A percentile compares a stretch with the other conserved stretches of the same genome.
Evolutionary conservation across 805 yeast genomes (phyloP).

Genomic region (Saccharomyces paradoxus): DNA sequence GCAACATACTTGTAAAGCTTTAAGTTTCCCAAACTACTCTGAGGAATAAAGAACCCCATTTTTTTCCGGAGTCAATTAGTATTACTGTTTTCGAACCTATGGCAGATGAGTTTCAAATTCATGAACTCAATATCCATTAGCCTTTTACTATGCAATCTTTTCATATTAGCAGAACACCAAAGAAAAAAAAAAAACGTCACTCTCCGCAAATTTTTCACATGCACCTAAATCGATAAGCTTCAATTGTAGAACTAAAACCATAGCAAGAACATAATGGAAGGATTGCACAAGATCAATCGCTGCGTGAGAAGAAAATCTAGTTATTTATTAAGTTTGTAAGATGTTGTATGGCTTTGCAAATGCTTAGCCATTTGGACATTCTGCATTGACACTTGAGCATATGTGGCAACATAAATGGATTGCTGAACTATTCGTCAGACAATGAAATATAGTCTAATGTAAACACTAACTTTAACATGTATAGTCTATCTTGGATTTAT

Average conservation of each 20-base stretch:
- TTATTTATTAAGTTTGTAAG: not conserved
- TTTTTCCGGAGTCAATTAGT: not conserved
- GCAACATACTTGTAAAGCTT: slow-evolving; percentile 41
- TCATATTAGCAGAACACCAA: not conserved
- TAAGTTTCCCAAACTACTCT: slow-evolving; percentile 41
- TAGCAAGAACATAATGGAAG: not conserved
- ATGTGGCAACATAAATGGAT: not conserved
- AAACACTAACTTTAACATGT: not conserved
- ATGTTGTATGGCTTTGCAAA: not conserved
- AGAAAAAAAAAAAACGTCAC: not conserved
- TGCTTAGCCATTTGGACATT: not conserved
- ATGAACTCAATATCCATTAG: not conserved
- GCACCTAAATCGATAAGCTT: not conserved
- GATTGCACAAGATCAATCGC: not conserved
- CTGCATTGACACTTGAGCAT: not conserved
- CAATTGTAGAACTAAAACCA: not conserved
- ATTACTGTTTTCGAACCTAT: not conserved
- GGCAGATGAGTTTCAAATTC: not conserved
- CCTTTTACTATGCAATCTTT: not conserved
- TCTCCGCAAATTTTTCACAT: not conserved
- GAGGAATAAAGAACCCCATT: slow-evolving; percentile 66
- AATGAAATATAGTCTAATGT: not conserved
- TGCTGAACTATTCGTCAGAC: not conserved
- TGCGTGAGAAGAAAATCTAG: not conserved
- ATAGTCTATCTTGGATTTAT: not conserved